Evolutionary conservation across 495 filamentous ascomycete genomes (phyloP).

Genomic region (Talaromyces wortmannii): DNA sequence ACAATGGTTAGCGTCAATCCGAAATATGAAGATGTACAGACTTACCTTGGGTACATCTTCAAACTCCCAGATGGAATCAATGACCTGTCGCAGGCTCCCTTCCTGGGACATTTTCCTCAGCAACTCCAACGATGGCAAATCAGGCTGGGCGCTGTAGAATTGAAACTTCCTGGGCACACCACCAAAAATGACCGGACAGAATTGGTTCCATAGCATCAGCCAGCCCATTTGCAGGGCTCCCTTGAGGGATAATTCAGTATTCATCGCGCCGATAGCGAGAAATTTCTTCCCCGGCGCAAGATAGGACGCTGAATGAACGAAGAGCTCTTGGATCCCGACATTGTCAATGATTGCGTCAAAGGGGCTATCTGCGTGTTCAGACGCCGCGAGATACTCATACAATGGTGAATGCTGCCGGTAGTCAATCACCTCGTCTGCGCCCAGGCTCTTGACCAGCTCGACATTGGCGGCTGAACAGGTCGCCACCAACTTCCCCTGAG

Average conservation of each 20-base stretch:
- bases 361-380: neutral
- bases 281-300: neutral
- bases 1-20: neutral
- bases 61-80: neutral
- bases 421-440: slow-evolving; percentile 67
- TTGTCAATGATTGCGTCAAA: neutral
- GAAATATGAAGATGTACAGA: neutral
- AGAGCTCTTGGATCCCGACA: neutral
- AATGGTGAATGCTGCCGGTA: slow-evolving; percentile 30
- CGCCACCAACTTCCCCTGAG: neutral
- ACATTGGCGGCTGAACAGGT: slow-evolving; percentile 53
- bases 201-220: neutral
- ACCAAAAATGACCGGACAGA: neutral
- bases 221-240: neutral
- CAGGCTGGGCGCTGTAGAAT: neutral
- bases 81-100: neutral
- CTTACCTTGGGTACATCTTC: neutral
- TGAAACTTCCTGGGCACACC: neutral
- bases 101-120: neutral
- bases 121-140: neutral
- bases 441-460: slow-evolving; percentile 55
- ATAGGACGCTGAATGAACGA: neutral
- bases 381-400: neutral
- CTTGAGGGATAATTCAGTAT: neutral
- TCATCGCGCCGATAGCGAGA: neutral